Base-by-base conservation (phyloP, 306 rosid genomes). In the Potentilla sterilis region DNA sequence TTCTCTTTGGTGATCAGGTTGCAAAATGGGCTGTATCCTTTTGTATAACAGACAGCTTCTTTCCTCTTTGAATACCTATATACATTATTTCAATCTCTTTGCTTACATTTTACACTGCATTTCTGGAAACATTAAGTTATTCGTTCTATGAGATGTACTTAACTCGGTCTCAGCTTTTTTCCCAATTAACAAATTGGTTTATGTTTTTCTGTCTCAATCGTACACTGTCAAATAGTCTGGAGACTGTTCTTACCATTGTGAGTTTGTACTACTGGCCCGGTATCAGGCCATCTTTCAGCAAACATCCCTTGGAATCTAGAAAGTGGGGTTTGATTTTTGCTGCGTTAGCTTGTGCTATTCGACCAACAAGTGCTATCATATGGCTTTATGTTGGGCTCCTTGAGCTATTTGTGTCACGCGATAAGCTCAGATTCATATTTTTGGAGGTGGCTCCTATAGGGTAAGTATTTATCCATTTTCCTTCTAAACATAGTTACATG, bases 11-110 rank as follows among this genome's bases (percentile, higher is more conserved):
- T 67, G 57, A 83, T 51, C 40, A 40, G 67, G 96, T 83, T 81
- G 97, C 97, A 28, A 89, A 85, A 83, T 92, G 93, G 93, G 83
- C 96, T 44, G 97, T 95, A 95, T 95, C 99, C 99, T 89, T 61
- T 46, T 75, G 41, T 64, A 18, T 22, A 1, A 14, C 32, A 54
- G 61, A 58, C 24, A 32, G n/a, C 22, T 41, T 73, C 49, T 51
- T 47, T 72, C 28, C 44, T 7, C 46, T 55, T 55, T 42, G 34
- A 46, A 68, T 59, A 37, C 15, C 42, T 46, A 7, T 76, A 11
- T 32, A 32, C 6, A 40, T 5, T 78, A 40, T 75, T 69, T 74
- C 81, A 32, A 70, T 46, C 48, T 58, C 48, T 55, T 5, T 73
- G 40, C n/a, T 16, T 42, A 41, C n/a, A 66, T 68, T 64, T 8